Percentiles rank a stretch among this genome's conserved stretches.
Conservation (phyloP, 2,329 filamentous ascomycete genomes). For the Emmonsiellopsis sp. region DNA sequence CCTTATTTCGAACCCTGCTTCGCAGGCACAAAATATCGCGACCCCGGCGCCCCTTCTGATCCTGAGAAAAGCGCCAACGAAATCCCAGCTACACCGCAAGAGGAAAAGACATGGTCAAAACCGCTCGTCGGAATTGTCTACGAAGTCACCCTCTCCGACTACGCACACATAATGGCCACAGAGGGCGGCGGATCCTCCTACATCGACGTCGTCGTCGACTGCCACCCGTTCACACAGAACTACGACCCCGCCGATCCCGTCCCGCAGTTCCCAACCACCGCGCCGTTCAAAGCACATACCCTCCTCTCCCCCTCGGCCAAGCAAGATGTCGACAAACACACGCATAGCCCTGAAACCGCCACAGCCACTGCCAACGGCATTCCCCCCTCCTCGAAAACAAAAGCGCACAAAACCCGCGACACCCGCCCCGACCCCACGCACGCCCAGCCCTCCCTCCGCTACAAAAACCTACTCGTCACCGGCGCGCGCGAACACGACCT, state of each 20-base stretch:
- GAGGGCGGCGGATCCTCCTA: constrained; percentile 86
- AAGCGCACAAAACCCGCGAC: constrained; percentile 6
- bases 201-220: constrained; percentile 70
- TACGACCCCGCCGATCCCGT: constrained; percentile 46
- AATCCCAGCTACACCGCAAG: not conserved
- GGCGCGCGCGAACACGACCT: constrained; percentile 75
- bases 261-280: constrained; percentile 48
- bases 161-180: constrained; percentile 74
- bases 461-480: constrained; percentile 68
- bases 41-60: constrained; percentile 21
- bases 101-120: constrained; percentile 56
- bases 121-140: constrained; percentile 90
- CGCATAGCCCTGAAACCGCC: constrained; percentile 17
- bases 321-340: constrained; percentile 13
- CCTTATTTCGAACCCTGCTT: constrained; percentile 90
- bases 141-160: constrained; percentile 79
- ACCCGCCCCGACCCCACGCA: constrained; percentile 2
- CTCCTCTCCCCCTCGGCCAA: constrained; percentile 57
- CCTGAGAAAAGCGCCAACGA: not conserved
- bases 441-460: constrained; percentile 74
- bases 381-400: constrained; percentile 5
- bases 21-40: constrained; percentile 63
- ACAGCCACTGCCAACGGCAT: not conserved
- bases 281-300: constrained; percentile 74
- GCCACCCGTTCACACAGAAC: constrained; percentile 54